These are phyloP conservation scores for Phytophthora crassamura DNA, from an alignment of 352 stramenopile species.

Conservation along the genomic window DNA sequence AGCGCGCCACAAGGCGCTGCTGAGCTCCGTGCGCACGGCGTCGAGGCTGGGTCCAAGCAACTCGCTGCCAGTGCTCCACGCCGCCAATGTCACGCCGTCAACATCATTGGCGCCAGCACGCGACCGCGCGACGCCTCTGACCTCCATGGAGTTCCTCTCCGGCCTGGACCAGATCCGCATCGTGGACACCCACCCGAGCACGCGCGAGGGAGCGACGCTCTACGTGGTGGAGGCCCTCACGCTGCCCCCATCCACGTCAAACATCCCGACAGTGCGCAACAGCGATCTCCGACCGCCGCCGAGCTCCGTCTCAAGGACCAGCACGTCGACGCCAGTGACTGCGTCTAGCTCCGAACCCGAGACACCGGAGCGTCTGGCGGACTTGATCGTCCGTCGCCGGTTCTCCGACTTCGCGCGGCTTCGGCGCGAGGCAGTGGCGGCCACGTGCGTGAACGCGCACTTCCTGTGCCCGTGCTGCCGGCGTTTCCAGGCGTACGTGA, in stretches of 20 bases:
- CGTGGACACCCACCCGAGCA: slow-evolving; percentile 26
- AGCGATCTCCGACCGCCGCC: neutral
- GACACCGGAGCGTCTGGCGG: slow-evolving; percentile 13
- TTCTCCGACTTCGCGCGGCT: slow-evolving; percentile 41
- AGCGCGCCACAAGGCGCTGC: slow-evolving; percentile 14
- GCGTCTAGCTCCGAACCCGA: slow-evolving; percentile 12
- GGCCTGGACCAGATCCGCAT: slow-evolving; percentile 49
- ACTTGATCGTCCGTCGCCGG: slow-evolving; percentile 29
- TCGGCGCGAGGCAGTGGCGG: slow-evolving; percentile 31
- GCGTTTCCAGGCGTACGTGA: slow-evolving; percentile 48
- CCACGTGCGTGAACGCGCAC: slow-evolving; percentile 46
- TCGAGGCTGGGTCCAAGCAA: neutral
- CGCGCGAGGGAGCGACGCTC: slow-evolving; percentile 36
- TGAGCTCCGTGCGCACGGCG: slow-evolving; percentile 3
- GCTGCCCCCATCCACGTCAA: slow-evolving; percentile 26
- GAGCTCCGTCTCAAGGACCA: slow-evolving; percentile 7
- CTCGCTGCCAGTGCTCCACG: slow-evolving; percentile 20
- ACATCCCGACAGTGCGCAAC: slow-evolving; percentile 34
- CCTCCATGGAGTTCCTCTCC: slow-evolving; percentile 42
- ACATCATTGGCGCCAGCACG: slow-evolving; percentile 11
- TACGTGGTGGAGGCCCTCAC: slow-evolving; percentile 49
- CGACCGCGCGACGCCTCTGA: slow-evolving; percentile 18
- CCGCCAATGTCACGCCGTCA: slow-evolving; percentile 18
- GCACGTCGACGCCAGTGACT: slow-evolving; percentile 2
- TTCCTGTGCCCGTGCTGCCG: slow-evolving; percentile 61